A percentile compares a stretch with the other conserved stretches of the same genome.
Evolutionary conservation across 176 grass and related monocot species (phyloP).

Genomic region (Raddia distichophylla): DNA sequence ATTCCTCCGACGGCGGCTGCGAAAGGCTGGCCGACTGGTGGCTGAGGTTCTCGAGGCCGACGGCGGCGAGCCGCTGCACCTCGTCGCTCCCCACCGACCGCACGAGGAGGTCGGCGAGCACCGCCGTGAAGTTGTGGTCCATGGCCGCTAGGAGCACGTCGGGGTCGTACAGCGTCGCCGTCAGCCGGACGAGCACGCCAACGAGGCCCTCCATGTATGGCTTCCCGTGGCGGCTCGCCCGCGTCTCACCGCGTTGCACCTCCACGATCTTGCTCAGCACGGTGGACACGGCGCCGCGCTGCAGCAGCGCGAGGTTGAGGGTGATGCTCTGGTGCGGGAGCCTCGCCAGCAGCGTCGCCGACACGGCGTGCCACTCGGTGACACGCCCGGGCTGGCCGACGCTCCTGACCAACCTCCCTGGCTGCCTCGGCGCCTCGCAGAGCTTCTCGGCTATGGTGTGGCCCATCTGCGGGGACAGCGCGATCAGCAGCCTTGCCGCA

Average conservation of each 20-base stretch:
- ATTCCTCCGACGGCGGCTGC: slow-evolving; percentile 40
- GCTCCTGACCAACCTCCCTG: slow-evolving; percentile 58
- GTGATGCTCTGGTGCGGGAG: slow-evolving; percentile 67
- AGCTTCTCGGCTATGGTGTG: slow-evolving; percentile 75
- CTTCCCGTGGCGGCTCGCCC: slow-evolving; percentile 58
- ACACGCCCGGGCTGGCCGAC: slow-evolving; percentile 47
- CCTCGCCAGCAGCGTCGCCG: slow-evolving; percentile 61
- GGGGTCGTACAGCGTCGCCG: slow-evolving; percentile 62
- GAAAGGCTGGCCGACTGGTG: slow-evolving; percentile 58
- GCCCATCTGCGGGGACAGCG: slow-evolving; percentile 63
- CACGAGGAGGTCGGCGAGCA: slow-evolving; percentile 67
- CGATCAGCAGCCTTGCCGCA: slow-evolving; percentile 61
- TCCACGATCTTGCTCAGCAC: slow-evolving; percentile 69
- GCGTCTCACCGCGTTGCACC: slow-evolving; percentile 62
- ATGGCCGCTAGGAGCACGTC: slow-evolving; percentile 65
- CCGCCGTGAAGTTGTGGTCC: slow-evolving; percentile 59
- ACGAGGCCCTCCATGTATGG: slow-evolving; percentile 75
- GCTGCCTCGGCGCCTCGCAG: slow-evolving; percentile 66
- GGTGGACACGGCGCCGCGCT: slow-evolving; percentile 40
- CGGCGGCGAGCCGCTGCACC: slow-evolving; percentile 73
- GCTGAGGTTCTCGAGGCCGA: slow-evolving; percentile 77
- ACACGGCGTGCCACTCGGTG: slow-evolving; percentile 67
- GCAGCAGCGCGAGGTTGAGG: slow-evolving; percentile 70
- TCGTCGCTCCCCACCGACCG: slow-evolving; percentile 62
- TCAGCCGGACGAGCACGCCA: slow-evolving; percentile 67